A percentile compares a stretch with the other conserved stretches of the same genome.
phyloP scores from a whole-genome alignment of 371 early-diverging fungal species.

The Dichotomocladium elegans region DNA sequence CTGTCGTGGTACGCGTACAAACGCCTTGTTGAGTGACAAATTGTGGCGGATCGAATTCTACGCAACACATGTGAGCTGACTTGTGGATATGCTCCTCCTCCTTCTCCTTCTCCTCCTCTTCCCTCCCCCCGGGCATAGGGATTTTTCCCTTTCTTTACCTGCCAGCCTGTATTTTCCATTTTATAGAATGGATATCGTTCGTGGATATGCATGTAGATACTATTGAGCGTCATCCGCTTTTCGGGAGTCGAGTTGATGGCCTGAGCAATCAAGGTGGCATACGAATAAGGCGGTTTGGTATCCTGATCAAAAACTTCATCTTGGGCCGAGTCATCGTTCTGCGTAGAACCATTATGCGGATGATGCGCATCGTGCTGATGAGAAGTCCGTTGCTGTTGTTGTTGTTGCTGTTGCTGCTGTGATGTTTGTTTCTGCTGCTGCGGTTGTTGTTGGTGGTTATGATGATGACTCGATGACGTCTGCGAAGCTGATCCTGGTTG shows the following conservation, averaged over 20 bases:
- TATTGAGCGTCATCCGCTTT: constrained; percentile 76
- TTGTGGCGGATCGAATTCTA: constrained; percentile 98
- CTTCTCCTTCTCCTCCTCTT: no score
- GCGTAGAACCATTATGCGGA: no score
- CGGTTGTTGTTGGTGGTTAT: constrained; percentile 32
- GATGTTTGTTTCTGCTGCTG: not conserved
- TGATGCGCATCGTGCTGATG: no score
- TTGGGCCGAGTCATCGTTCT: not conserved
- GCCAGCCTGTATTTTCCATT: constrained; percentile 75
- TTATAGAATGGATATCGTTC: constrained; percentile 69
- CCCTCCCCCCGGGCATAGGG: no score
- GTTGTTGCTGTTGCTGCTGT: no score
- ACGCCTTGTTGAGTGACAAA: constrained; percentile 91
- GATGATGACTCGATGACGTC: constrained; percentile 20
- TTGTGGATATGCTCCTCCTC: no score
- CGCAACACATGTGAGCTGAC: no score
- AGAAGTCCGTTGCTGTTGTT: no score
- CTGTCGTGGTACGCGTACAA: constrained; percentile 87
- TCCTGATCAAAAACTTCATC: constrained; percentile 3
- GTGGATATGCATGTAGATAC: constrained; percentile 85
- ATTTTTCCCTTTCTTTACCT: constrained; percentile 45
- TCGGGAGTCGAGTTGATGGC: constrained; percentile 74
- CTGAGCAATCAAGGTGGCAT: constrained; percentile 81
- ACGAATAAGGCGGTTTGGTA: constrained; percentile 78
- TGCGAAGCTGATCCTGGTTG: no score